Base-by-base conservation (phyloP, 2,329 filamentous ascomycete species). In the Paracoccidioides brasiliensis region DNA sequence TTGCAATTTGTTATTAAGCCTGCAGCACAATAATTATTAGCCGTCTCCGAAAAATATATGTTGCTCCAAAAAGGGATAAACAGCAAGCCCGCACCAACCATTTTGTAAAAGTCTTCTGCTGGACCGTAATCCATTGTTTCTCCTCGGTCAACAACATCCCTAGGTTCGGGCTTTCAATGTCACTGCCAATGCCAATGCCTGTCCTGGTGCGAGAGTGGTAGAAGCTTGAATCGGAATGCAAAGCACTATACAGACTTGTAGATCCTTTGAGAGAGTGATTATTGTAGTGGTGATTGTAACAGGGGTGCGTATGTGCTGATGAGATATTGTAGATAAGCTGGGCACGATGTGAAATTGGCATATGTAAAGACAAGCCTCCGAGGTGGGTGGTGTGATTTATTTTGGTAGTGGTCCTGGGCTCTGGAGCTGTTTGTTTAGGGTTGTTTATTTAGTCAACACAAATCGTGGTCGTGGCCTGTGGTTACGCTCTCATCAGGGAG, bases 31-130 rank as follows among this genome's bases (percentile, higher is more conserved):
- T 45, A 35, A 45, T 30, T 45, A 44, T 51, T 35, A 38, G 49
- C 37, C 37, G 37, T 30, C 28, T 38, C 41, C 28, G 28, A 4
- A 2, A 37, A 35, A 30, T 3, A 48, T 15, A 48, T 14, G 12
- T 7, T 8, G 22, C 22, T 22, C 22, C 22, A 22, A 22, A 28
- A 33, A 46, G 30, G 28, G 22, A 40, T 40, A 33, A 45, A 45
- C 44, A 22, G 52, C 61, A 44, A 40, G 7, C 61, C 57, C 57
- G 30, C 35, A 60, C 63, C 7, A 52, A 88, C 86, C 93, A 98
- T 88, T 97, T 98, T 57, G 90, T 95, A 73, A 98, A 98, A 33
- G 93, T 98, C 80, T 97, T 98, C 73, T 97, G 86, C 77, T 97
- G 91, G 73, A 95, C 90, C 68, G 78, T 80, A 65, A 83, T 76